A percentile compares a stretch with the other conserved stretches of the same genome.
phyloP scores from a whole-genome alignment of 1,139 yeast genomes.

The Pichia sp. region DNA sequence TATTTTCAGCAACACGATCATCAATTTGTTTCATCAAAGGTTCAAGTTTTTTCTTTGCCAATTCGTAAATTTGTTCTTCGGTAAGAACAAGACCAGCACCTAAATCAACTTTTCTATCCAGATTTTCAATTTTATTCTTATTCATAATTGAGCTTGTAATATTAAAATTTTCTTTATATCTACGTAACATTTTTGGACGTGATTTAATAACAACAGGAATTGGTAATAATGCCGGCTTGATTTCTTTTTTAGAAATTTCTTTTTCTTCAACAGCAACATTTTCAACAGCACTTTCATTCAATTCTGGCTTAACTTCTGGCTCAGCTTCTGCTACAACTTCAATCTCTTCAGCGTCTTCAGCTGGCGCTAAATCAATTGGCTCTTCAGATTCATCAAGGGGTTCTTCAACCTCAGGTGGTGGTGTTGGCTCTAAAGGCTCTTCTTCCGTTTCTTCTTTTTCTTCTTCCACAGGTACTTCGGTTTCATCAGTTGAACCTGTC shows the following conservation, averaged over 20 bases:
- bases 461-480: not conserved
- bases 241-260: conserved; percentile 1
- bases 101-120: conserved; percentile 44
- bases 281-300: conserved; percentile 8
- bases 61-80: conserved; percentile 49
- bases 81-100: conserved; percentile 53
- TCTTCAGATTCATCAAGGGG: conserved; percentile 6
- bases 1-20: conserved; percentile 43
- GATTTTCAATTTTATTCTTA: conserved; percentile 40
- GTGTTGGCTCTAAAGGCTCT: not conserved
- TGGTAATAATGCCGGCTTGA: conserved; percentile 23
- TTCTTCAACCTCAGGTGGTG: not conserved
- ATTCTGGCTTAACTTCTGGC: too few species aligned
- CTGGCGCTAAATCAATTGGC: not conserved
- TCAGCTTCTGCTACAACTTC: conserved; percentile 1
- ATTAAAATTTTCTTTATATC: conserved; percentile 44
- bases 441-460: conserved; percentile 7
- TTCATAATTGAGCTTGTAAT: conserved; percentile 44
- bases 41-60: conserved; percentile 51
- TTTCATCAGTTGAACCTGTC: not conserved
- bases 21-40: conserved; percentile 49
- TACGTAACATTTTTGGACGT: conserved; percentile 43
- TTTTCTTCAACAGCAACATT: conserved; percentile 2
- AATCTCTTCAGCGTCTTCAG: not conserved
- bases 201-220: conserved; percentile 37